Evolutionary conservation across 2,329 filamentous ascomycete species (phyloP).

Genomic region (Exophiala sp.): DNA sequence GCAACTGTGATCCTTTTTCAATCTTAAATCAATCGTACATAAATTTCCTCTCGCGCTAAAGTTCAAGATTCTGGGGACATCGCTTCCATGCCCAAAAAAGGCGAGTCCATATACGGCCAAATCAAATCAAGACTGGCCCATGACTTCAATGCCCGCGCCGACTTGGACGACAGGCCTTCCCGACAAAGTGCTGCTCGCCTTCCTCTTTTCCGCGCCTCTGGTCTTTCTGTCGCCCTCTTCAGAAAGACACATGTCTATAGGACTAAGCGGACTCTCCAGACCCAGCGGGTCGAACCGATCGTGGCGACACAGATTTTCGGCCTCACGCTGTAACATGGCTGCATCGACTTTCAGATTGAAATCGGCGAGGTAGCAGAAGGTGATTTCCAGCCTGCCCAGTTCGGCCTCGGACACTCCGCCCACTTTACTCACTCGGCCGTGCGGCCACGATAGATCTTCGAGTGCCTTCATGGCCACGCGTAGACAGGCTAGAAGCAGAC

Average conservation of each 20-base stretch:
- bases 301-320: constrained; percentile 38
- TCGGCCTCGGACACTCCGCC: constrained; percentile 80
- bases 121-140: constrained; percentile 12
- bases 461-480: constrained; percentile 88
- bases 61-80: too few species aligned
- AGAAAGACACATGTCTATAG: constrained; percentile 17
- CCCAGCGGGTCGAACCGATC: constrained; percentile 20
- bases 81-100: too few species aligned
- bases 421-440: constrained; percentile 75
- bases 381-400: constrained; percentile 78
- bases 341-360: constrained; percentile 68
- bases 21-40: too few species aligned
- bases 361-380: constrained; percentile 78
- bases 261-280: constrained; percentile 11
- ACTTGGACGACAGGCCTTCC: constrained; percentile 25
- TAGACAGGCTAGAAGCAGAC: constrained; percentile 74
- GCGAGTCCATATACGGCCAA: too few species aligned
- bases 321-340: constrained; percentile 50
- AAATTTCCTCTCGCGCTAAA: too few species aligned
- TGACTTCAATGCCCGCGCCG: constrained; percentile 17
- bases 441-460: constrained; percentile 86
- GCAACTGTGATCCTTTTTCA: too few species aligned
- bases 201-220: constrained; percentile 25
- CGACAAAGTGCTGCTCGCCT: constrained; percentile 26
- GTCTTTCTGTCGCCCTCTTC: constrained; percentile 16